A percentile compares a stretch with the other conserved stretches of the same genome.
Conservation (phyloP, 768 basidiomycete genomes). For the Pleurotus cornucopiae region DNA sequence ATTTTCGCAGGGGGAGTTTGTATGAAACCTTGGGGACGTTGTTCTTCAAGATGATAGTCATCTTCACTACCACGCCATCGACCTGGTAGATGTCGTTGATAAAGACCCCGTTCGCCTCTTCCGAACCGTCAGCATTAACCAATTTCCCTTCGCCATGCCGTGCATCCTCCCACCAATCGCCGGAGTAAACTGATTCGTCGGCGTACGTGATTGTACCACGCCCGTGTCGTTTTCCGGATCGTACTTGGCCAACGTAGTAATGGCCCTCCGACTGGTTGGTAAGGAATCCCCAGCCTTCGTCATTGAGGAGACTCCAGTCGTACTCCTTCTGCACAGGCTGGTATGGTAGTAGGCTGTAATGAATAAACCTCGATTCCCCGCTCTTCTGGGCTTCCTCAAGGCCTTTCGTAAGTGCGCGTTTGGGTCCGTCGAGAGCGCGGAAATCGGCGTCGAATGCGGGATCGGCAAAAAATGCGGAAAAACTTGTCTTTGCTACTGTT, state of each 20-base stretch:
- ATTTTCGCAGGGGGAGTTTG: constrained; percentile 5
- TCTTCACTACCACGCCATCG: constrained; percentile 1
- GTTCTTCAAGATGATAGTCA: not conserved
- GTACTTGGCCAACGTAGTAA: constrained; percentile 13
- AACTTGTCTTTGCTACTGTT: constrained; percentile 2
- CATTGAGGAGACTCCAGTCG: constrained; percentile 13
- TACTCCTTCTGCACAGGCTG: constrained; percentile 1
- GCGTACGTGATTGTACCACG: constrained; percentile 13
- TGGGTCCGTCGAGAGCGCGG: constrained; percentile 1
- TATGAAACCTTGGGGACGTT: not conserved
- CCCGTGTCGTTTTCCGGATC: constrained; percentile 12
- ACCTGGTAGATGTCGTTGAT: constrained; percentile 7
- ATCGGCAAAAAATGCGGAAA: constrained; percentile 10
- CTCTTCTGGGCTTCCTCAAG: constrained; percentile 1
- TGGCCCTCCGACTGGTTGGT: constrained; percentile 10
- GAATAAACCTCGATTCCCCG: constrained; percentile 6
- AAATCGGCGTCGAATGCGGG: constrained; percentile 3
- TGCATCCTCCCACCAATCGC: constrained; percentile 12
- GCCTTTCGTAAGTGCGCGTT: constrained; percentile 1
- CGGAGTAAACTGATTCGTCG: constrained; percentile 11
- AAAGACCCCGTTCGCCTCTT: constrained; percentile 6
- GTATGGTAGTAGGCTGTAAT: constrained; percentile 5
- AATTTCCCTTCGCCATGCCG: constrained; percentile 11
- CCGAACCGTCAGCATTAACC: not conserved
- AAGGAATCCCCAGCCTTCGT: constrained; percentile 14